phyloP scores from a whole-genome alignment of 192 early-diverging fungal species.

The Umbelopsis ramanniana region DNA sequence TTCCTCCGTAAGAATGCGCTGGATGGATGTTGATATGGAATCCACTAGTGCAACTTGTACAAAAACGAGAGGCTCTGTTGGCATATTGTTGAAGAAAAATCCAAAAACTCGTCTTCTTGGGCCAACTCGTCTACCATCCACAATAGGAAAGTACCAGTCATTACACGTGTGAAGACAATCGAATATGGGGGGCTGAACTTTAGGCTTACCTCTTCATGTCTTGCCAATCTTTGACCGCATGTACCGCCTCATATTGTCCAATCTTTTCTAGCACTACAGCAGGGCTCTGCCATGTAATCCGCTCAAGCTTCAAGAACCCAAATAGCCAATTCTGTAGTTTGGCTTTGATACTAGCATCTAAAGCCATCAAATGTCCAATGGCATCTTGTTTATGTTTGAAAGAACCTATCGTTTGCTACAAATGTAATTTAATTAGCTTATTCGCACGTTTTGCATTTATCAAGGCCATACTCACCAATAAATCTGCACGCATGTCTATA shows the following conservation, averaged over 20 bases:
- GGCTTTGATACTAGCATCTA: constrained; percentile 69
- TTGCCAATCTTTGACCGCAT: constrained; percentile 79
- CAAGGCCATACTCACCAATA: constrained; percentile 55
- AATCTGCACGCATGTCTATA: constrained; percentile 75
- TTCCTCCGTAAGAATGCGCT: constrained; percentile 48
- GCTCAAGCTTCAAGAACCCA: constrained; percentile 75
- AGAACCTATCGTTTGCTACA: constrained; percentile 3
- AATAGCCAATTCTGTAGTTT: constrained; percentile 81
- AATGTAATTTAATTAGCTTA: background rate
- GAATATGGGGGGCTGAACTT: background rate
- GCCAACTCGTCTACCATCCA: constrained; percentile 43
- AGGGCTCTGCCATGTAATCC: constrained; percentile 84
- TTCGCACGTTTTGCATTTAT: background rate
- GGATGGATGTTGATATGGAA: constrained; percentile 66
- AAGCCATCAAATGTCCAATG: constrained; percentile 52
- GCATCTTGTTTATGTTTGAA: constrained; percentile 33
- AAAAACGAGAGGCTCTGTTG: constrained; percentile 87
- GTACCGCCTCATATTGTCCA: constrained; percentile 87
- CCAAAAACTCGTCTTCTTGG: constrained; percentile 80
- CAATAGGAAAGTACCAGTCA: background rate
- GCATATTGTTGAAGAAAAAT: constrained; percentile 79
- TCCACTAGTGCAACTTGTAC: constrained; percentile 83
- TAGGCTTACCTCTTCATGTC: constrained; percentile 80
- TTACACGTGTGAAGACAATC: background rate
- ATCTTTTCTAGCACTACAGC: constrained; percentile 85